Conservation (phyloP, 805 yeast genomes). For the Ogataea paraovalis region DNA sequence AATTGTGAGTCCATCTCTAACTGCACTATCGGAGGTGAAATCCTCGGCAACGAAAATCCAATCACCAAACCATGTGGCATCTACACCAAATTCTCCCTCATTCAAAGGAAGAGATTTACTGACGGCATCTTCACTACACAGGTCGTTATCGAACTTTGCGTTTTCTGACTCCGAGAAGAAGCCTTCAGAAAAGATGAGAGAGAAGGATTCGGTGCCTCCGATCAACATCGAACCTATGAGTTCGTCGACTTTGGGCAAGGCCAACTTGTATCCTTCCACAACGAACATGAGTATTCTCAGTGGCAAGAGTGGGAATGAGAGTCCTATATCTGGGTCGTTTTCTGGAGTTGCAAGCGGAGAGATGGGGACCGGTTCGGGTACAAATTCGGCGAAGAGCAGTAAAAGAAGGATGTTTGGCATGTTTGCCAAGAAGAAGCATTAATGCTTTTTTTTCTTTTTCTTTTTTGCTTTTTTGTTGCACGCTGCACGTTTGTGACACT, state of each 20-base stretch:
- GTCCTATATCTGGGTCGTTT: not conserved
- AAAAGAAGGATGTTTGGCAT: slow-evolving; percentile 2
- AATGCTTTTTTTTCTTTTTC: too few relatives aligned
- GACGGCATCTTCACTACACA: not conserved
- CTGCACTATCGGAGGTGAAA: not conserved
- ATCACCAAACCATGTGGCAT: not conserved
- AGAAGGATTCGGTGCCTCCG: not conserved
- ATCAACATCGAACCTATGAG: not conserved
- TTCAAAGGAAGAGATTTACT: not conserved
- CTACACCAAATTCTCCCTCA: slow-evolving; percentile 2
- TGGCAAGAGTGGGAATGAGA: not conserved
- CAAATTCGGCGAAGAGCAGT: not conserved
- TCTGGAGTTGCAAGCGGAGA: not conserved
- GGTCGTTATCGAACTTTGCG: slow-evolving; percentile 1
- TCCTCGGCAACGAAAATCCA: not conserved
- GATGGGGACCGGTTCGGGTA: not conserved
- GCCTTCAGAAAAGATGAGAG: not conserved
- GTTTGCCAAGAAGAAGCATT: slow-evolving; percentile 6
- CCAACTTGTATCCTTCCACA: not conserved
- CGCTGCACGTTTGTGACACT: too few relatives aligned
- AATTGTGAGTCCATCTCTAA: not conserved
- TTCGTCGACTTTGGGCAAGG: not conserved
- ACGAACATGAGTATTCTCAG: not conserved
- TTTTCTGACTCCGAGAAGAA: not conserved
- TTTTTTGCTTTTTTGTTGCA: too few relatives aligned